Evolutionary conservation across 129 eudicot genomes (phyloP).

Genomic region (Oenanthe sinensis): DNA sequence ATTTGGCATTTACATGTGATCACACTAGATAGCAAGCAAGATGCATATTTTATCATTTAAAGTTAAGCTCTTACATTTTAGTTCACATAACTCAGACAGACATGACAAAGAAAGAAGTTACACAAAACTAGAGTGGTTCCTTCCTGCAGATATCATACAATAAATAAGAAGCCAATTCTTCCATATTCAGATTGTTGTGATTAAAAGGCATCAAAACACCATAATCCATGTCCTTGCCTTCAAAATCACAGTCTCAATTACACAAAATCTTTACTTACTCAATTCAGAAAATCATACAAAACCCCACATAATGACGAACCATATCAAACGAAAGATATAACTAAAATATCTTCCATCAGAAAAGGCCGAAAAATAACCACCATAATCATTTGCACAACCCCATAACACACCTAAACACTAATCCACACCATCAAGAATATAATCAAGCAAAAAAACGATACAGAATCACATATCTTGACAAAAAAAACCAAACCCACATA

Average conservation of each 20-base stretch:
- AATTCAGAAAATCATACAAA: background rate
- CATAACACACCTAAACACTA: background rate
- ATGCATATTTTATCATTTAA: background rate
- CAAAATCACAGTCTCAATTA: background rate
- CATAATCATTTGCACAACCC: background rate
- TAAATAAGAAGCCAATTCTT: background rate
- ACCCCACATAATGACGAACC: background rate
- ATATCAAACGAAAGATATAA: background rate
- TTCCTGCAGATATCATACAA: background rate
- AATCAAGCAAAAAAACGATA: background rate
- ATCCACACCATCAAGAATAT: background rate
- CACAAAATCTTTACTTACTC: background rate
- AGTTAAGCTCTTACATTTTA: background rate
- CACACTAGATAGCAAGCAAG: background rate
- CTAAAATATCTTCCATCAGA: background rate
- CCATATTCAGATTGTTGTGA: background rate
- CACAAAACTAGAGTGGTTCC: background rate
- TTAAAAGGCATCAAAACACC: background rate
- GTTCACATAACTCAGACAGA: background rate
- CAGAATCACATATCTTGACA: background rate
- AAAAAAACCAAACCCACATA: background rate
- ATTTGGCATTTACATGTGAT: background rate
- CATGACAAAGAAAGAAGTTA: background rate
- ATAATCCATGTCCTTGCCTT: background rate
- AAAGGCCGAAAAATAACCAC: background rate